Conservation (phyloP, 75 land plant species). For the Picea glauca region DNA sequence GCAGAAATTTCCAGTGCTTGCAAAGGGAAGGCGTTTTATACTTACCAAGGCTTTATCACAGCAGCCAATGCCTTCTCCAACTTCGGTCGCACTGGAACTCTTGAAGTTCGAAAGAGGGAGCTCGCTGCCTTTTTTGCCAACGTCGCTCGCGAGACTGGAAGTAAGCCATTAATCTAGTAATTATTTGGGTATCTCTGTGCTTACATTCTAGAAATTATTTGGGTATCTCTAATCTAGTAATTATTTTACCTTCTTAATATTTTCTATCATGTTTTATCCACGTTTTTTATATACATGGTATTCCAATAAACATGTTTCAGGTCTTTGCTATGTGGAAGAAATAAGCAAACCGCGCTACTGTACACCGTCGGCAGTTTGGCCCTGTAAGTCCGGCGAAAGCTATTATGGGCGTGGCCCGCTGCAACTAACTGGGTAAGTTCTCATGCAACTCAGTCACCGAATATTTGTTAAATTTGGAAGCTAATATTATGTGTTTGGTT, state of each 20-base stretch:
- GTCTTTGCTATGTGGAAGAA: neutral
- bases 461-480: too few species aligned
- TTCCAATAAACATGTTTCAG: neutral
- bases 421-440: neutral
- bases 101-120: conserved; percentile 41
- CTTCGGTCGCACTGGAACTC: conserved; percentile 48
- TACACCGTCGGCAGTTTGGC: neutral
- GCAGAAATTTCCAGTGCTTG: neutral
- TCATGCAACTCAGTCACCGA: too few species aligned
- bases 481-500: too few species aligned
- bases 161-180: conserved; percentile 10
- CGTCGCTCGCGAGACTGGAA: conserved; percentile 59
- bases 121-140: conserved; percentile 70
- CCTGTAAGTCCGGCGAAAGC: neutral
- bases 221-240: neutral
- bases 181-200: too few species aligned
- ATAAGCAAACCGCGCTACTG: neutral
- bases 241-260: neutral
- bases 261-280: too few species aligned
- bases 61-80: conserved; percentile 44
- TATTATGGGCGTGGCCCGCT: neutral
- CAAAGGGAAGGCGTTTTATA: conserved; percentile 32
- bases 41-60: conserved; percentile 44
- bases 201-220: too few species aligned
- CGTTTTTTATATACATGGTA: too few species aligned